Evolutionary conservation across 2,329 filamentous ascomycete species (phyloP), one percentile per base, ranked within the genome.

Genomic region (Chalaropsis ovoidea): DNA sequence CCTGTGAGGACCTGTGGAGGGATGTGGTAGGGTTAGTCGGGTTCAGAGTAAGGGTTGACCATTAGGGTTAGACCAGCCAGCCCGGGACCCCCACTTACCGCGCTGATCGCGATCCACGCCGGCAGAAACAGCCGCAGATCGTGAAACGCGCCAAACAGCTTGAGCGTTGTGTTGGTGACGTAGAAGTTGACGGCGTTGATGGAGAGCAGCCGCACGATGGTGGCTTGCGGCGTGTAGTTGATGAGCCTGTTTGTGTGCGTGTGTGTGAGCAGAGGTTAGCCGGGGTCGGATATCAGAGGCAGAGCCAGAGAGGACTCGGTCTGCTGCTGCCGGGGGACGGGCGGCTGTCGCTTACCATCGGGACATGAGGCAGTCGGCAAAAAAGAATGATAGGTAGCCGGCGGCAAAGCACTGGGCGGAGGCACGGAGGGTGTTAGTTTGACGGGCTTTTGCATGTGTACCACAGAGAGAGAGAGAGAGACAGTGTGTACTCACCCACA

Each of bases 301-400:
- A n/a, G n/a, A n/a, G n/a, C n/a, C n/a, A n/a, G 39, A 42, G 49
- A 47, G 41, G 19, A 54, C 75, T 24, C 3, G 47, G n/a, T 24
- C 19, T n/a, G n/a, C 19, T 2, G n/a, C 11, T 49, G 47, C 47
- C 13, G n/a, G n/a, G n/a, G n/a, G n/a, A n/a, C n/a, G n/a, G n/a
- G n/a, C n/a, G n/a, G n/a, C n/a, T n/a, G n/a, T n/a, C 19, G n/a
- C 80, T 56, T 72, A 89, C 87, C 88, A 92, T 76, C 89, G 80
- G 68, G 87, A 90, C 88, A 92, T 91, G 71, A 92, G 82, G 75
- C 88, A 90, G 76, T 92, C 88, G 66, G 87, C 89, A 73, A 92
- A 92, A 77, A 90, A 89, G 75, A 90, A 92, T 62, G 87, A 88
- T 68, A 91, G 81, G 74, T 90, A 90, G 64, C 86, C 88, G 22